Evolutionary conservation across 257 asterid genomes (phyloP).

Genomic region (Handroanthus guayacan): DNA sequence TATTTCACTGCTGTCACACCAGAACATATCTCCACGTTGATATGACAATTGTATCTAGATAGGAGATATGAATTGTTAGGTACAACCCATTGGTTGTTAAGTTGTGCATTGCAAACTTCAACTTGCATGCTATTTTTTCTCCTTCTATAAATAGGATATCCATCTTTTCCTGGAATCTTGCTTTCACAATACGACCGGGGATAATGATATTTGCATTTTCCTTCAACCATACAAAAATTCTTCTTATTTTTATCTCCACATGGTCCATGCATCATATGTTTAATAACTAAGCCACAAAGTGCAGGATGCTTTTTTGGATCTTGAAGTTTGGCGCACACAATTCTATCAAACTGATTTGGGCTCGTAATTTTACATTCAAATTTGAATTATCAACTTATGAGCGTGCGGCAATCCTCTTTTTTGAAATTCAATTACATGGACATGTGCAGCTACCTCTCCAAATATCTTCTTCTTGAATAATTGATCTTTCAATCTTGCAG

Average conservation of each 20-base stretch:
- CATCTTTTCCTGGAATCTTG: not conserved
- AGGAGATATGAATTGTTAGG: conserved; percentile 17
- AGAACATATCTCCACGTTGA: too few relatives aligned
- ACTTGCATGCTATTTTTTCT: not conserved
- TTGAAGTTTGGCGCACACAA: not conserved
- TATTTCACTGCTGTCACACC: too few relatives aligned
- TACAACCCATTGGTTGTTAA: conserved; percentile 34
- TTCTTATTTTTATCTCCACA: too few relatives aligned
- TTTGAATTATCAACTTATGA: too few relatives aligned
- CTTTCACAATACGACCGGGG: not conserved
- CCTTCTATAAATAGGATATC: not conserved
- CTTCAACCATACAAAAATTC: too few relatives aligned
- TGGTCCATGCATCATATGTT: conserved; percentile 24
- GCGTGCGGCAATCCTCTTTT: too few relatives aligned
- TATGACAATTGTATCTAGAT: too few relatives aligned
- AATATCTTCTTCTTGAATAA: not conserved
- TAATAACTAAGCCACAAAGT: not conserved
- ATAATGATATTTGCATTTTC: conserved; percentile 21
- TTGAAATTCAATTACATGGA: not conserved
- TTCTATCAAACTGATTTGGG: not conserved
- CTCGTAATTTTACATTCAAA: not conserved
- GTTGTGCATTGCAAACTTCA: rapidly evolving
- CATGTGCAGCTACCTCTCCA: not conserved
- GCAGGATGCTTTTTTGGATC: not conserved
- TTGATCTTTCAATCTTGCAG: too few relatives aligned